These are phyloP conservation scores for Aspergillus caelatus DNA, from an alignment of 2,329 filamentous ascomycete species.

Conservation along the genomic window DNA sequence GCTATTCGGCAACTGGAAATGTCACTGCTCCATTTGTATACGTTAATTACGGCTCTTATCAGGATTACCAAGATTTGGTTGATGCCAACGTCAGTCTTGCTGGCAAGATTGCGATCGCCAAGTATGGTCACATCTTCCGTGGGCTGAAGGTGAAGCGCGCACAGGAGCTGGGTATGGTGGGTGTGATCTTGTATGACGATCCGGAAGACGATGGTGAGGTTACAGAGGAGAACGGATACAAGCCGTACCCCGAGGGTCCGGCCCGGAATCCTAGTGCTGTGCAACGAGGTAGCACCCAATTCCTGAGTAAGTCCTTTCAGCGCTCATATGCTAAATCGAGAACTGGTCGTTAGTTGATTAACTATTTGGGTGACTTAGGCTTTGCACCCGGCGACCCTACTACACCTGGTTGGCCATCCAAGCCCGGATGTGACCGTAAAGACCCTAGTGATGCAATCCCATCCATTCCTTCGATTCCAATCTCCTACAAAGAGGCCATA, in stretches of 20 bases:
- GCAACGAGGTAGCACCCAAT: constrained; percentile 84
- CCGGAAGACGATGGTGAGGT: constrained; percentile 84
- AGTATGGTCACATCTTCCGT: constrained; percentile 84
- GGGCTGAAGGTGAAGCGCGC: constrained; percentile 92
- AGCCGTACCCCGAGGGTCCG: constrained; percentile 80
- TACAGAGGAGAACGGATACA: constrained; percentile 78
- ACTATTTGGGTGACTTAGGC: constrained; percentile 40
- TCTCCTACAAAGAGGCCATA: constrained; percentile 84
- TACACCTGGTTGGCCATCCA: constrained; percentile 90
- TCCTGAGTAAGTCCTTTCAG: constrained; percentile 63
- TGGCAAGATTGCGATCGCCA: constrained; percentile 84
- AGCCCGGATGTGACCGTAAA: constrained; percentile 79
- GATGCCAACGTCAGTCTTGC: constrained; percentile 73
- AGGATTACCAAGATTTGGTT: constrained; percentile 80
- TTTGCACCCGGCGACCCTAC: constrained; percentile 74
- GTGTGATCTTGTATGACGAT: constrained; percentile 82
- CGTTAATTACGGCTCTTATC: constrained; percentile 86
- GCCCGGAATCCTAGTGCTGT: constrained; percentile 87
- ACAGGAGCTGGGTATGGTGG: constrained; percentile 86
- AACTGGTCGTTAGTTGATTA: neutral
- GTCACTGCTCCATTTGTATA: constrained; percentile 86
- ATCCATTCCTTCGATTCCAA: constrained; percentile 85
- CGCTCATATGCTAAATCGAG: neutral
- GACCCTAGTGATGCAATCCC: constrained; percentile 72
- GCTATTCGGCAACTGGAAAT: constrained; percentile 90